phyloP scores from a whole-genome alignment of 495 filamentous ascomycete genomes.

The Xylaria nigripes region DNA sequence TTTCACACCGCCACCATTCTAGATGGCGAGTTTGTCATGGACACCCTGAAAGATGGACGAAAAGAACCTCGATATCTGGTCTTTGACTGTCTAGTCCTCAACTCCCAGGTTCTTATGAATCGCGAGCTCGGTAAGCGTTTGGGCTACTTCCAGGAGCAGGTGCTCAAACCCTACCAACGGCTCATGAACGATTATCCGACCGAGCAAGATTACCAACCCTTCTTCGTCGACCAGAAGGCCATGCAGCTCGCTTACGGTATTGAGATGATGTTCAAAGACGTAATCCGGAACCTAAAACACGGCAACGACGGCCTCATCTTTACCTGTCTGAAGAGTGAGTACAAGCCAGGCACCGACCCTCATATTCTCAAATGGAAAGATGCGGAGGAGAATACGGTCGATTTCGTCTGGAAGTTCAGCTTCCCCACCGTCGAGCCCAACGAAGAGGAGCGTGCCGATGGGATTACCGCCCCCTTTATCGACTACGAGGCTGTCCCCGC shows the following conservation, averaged over 20 bases:
- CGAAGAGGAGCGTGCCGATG: constrained; percentile 55
- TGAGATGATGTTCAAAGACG: constrained; percentile 79
- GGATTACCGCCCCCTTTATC: constrained; percentile 44
- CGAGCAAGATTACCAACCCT: constrained; percentile 62
- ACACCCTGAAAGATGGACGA: constrained; percentile 53
- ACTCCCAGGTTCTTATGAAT: constrained; percentile 65
- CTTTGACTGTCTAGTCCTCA: constrained; percentile 84
- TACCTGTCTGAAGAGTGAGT: constrained; percentile 77
- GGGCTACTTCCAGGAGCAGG: constrained; percentile 69
- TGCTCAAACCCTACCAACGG: constrained; percentile 70
- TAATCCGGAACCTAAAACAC: constrained; percentile 76
- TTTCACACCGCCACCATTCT: constrained; percentile 79
- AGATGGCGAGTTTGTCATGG: constrained; percentile 88
- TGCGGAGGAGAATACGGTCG: constrained; percentile 81
- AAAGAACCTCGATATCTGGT: constrained; percentile 73
- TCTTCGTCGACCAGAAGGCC: constrained; percentile 74
- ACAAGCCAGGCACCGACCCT: constrained; percentile 81
- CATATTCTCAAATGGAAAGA: constrained; percentile 98
- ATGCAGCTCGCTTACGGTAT: constrained; percentile 84
- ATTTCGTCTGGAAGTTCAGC: constrained; percentile 71
- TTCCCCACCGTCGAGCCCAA: constrained; percentile 69
- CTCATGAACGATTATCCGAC: constrained; percentile 61
- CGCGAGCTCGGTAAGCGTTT: constrained; percentile 78
- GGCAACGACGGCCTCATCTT: constrained; percentile 97
- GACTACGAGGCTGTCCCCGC: constrained; percentile 49